Base-by-base conservation (phyloP, 768 basidiomycete genomes). In the Mycena amicta region DNA sequence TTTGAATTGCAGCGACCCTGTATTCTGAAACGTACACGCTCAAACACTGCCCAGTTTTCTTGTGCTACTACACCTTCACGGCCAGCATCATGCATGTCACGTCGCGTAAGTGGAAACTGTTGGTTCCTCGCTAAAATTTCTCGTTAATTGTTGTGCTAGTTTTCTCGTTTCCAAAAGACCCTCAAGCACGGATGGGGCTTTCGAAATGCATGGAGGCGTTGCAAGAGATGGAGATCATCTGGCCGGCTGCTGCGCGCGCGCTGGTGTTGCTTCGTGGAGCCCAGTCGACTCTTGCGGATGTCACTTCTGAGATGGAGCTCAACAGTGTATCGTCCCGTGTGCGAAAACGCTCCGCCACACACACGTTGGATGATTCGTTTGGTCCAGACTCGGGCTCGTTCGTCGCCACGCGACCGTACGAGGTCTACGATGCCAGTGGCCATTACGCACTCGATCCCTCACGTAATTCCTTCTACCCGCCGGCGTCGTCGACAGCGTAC, bases 11-110 rank as follows among this genome's bases (percentile, higher is more conserved):
- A 88, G 85, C 84, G 16, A 71, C 78, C 4, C 71, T 83, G 3
- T 93, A 89, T 71, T 77, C 79, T 27, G 85, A 89, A 63, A 80
- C 77, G 30, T 88, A 88, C 71, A 76, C 81, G 41, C 75, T 90
- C 56, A 79, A 80, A 49, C 81, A 81, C 15, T 83, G 83, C 18
- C 75, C 90, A 1, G 87, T 86, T 3, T 92, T 90, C 68, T 72
- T 90, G 27, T 87, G 83, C 65, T 93, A 91, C 67, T 92, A 91
- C 66, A 77, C 90, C 16, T 93, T 93, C 74, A 87, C 87, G 2
- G 89, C 90, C 16, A 83, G 84, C 56, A 84, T 92, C 52, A 90
- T 89, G 88, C 91, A 92, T 65, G 83, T 90, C 46, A 85, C 85
- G 2, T 86, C 77, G 39, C 71, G 90, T 93, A 66, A 63, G 90